These are phyloP conservation scores for Sclerotinia nivalis DNA, from an alignment of 2,329 filamentous ascomycete species.

Conservation along the genomic window DNA sequence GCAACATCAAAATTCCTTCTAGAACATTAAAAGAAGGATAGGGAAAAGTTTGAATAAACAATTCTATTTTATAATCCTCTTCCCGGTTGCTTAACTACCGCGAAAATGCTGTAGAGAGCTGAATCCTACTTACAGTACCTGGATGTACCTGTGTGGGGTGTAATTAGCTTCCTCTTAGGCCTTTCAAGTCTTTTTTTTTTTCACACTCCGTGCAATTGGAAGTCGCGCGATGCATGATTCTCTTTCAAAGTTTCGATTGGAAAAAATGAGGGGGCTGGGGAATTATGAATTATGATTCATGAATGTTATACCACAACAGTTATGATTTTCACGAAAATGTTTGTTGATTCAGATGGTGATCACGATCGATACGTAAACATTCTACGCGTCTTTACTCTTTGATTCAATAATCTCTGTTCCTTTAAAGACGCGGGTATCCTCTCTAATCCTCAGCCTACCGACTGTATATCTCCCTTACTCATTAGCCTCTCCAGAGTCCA, in stretches of 20 bases:
- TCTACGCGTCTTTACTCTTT: background rate
- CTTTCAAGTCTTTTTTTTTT: background rate
- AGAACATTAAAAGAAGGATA: slow-evolving; percentile 1
- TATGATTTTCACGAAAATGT: slow-evolving; percentile 9
- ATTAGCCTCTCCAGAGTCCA: background rate
- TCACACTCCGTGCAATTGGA: background rate
- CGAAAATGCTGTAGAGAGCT: background rate
- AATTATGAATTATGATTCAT: slow-evolving; percentile 10
- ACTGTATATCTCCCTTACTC: background rate
- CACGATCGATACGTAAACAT: background rate
- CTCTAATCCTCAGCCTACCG: background rate
- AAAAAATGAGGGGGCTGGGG: slow-evolving; percentile 21
- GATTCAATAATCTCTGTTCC: background rate
- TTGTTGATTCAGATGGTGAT: background rate
- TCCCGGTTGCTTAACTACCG: background rate
- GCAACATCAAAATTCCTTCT: slow-evolving; percentile 9
- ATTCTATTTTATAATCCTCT: background rate
- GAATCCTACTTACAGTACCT: slow-evolving; percentile 14
- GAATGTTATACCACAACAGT: background rate
- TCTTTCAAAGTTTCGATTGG: background rate
- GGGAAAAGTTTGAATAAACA: slow-evolving; percentile 11
- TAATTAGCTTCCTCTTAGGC: background rate
- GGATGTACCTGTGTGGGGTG: slow-evolving; percentile 18
- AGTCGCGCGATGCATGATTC: slow-evolving; percentile 5
- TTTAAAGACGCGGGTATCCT: background rate